A percentile compares a stretch with the other conserved stretches of the same genome.
Evolutionary conservation across 768 basidiomycete genomes (phyloP).

Genomic region (Serpula lacrymans): DNA sequence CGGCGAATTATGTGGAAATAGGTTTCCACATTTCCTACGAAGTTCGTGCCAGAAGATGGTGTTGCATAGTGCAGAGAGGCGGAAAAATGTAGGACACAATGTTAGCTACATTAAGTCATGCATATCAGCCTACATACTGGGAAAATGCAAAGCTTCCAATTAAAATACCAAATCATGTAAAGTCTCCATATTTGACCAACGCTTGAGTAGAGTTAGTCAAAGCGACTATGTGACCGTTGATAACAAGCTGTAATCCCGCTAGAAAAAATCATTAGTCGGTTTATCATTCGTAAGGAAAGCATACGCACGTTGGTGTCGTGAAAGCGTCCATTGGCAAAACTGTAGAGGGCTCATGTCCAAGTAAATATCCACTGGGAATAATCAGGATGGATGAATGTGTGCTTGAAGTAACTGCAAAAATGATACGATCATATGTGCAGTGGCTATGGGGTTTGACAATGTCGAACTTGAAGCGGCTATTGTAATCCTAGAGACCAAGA

Average conservation of each 20-base stretch:
- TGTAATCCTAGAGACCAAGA: too few relatives aligned
- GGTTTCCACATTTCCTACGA: conserved; percentile 11
- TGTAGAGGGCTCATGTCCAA: conserved; percentile 4
- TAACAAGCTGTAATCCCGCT: conserved; percentile 15
- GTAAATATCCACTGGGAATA: conserved; percentile 1
- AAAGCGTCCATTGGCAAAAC: conserved; percentile 3
- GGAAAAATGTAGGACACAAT: too few relatives aligned
- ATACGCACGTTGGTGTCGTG: conserved; percentile 13
- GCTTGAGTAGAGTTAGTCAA: neutral
- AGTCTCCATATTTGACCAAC: conserved; percentile 18
- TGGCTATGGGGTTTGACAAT: conserved; percentile 15
- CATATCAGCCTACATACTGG: conserved; percentile 11
- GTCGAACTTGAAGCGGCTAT: too few relatives aligned
- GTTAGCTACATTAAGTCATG: too few relatives aligned
- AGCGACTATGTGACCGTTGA: neutral
- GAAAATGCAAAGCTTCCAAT: conserved; percentile 16
- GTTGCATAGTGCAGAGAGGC: conserved; percentile 13
- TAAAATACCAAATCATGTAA: conserved; percentile 16
- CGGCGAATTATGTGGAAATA: conserved; percentile 17
- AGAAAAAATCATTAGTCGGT: too few relatives aligned
- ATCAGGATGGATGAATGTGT: conserved; percentile 1
- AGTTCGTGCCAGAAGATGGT: conserved; percentile 12
- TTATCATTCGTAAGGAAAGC: too few relatives aligned
- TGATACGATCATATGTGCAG: conserved; percentile 6
- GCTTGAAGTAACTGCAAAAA: conserved; percentile 10